Evolutionary conservation across 345 rosid genomes (phyloP).

Genomic region (Aquilaria yunnanensis): DNA sequence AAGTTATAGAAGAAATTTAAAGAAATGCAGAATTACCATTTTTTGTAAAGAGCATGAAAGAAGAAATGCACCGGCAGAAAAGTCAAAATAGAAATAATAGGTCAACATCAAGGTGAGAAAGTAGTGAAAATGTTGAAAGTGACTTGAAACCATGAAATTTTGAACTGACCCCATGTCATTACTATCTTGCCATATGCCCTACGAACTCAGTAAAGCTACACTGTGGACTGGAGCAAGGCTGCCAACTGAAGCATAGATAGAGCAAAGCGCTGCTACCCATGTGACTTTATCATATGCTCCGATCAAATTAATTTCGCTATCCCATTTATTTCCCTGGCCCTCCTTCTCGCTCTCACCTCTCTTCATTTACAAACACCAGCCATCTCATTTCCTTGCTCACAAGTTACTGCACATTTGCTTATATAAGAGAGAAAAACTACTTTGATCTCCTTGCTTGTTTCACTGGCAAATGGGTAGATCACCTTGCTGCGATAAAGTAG

Average conservation of each 20-base stretch:
- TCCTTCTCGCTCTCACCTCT: conserved; percentile 26
- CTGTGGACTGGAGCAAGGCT: background rate
- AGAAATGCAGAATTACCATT: too few species aligned
- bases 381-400: conserved; percentile 13
- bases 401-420: conserved; percentile 7
- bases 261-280: conserved; percentile 19
- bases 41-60: too few species aligned
- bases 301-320: conserved; percentile 24
- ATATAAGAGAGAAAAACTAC: conserved; percentile 18
- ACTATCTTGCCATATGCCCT: conserved; percentile 8
- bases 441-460: conserved; percentile 11
- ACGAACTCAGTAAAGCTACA: conserved; percentile 10
- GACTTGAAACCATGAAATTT: conserved; percentile 5
- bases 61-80: background rate
- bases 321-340: conserved; percentile 41
- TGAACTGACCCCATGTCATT: conserved; percentile 13
- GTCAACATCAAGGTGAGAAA: conserved; percentile 11
- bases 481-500: conserved; percentile 81
- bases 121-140: conserved; percentile 5
- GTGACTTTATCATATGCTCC: conserved; percentile 15
- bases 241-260: conserved; percentile 2
- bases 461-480: conserved; percentile 54
- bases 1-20: too few species aligned
- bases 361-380: conserved; percentile 22
- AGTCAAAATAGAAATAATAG: background rate